These are phyloP conservation scores for Verticillium isaacii DNA, from an alignment of 2,329 filamentous ascomycete genomes.

Conservation along the genomic window DNA sequence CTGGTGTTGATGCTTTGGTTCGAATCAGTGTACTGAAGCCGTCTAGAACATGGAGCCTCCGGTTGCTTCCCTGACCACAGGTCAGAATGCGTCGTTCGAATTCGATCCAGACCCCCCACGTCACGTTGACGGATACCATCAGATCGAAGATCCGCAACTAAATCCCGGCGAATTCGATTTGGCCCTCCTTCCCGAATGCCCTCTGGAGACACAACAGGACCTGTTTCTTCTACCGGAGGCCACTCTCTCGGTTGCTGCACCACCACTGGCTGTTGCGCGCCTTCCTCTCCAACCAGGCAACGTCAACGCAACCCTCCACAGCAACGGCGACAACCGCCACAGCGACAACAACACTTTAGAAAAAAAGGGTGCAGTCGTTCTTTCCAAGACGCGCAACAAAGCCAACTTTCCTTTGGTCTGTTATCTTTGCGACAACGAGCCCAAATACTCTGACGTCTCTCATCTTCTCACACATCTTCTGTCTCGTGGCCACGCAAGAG, in stretches of 20 bases:
- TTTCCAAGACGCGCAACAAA: not conserved
- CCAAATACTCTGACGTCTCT: conserved; percentile 82
- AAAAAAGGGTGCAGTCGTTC: not conserved
- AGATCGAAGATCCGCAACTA: not conserved
- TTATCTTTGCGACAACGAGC: conserved; percentile 75
- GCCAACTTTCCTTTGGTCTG: conserved; percentile 62
- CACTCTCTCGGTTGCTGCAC: not conserved
- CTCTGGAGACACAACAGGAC: not conserved
- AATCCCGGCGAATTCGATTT: not conserved
- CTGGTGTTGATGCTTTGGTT: not conserved
- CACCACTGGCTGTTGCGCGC: not conserved
- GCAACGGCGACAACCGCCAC: not conserved
- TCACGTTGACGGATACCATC: not conserved
- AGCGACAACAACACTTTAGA: not conserved
- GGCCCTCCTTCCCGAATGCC: not conserved
- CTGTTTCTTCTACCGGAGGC: not conserved
- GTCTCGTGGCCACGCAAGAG: conserved; percentile 72
- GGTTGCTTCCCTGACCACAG: not conserved
- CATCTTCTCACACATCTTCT: conserved; percentile 89
- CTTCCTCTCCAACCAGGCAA: not conserved
- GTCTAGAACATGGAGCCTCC: not conserved
- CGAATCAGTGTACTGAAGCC: not conserved
- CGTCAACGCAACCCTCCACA: not conserved
- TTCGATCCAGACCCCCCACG: not conserved
- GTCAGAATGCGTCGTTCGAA: not conserved